A percentile compares a stretch with the other conserved stretches of the same genome.
phyloP scores from a whole-genome alignment of 2,329 filamentous ascomycete genomes.

The Aureobasidium sp. region DNA sequence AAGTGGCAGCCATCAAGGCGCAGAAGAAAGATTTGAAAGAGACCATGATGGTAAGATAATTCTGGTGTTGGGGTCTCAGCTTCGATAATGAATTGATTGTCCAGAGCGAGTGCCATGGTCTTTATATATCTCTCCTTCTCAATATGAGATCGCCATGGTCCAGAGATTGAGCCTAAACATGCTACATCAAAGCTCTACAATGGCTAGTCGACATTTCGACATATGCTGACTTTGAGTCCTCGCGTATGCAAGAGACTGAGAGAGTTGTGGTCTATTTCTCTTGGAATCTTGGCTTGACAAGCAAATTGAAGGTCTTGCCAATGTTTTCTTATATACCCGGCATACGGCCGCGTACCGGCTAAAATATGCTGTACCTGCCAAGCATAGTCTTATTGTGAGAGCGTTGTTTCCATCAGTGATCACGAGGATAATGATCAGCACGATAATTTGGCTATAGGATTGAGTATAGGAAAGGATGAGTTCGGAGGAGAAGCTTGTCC shows the following conservation, averaged over 20 bases:
- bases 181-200: background rate
- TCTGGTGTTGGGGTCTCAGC: no score
- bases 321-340: constrained; percentile 5
- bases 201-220: background rate
- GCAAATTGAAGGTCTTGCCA: background rate
- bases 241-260: background rate
- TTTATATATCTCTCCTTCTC: background rate
- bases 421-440: background rate
- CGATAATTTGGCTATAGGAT: background rate
- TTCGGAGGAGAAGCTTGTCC: background rate
- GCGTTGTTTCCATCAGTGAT: background rate
- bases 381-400: background rate
- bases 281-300: constrained; percentile 13
- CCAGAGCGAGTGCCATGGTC: background rate
- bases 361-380: constrained; percentile 7
- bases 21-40: constrained; percentile 34
- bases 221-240: background rate
- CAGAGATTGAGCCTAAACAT: constrained; percentile 5
- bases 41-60: constrained; percentile 33
- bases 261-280: background rate
- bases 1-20: constrained; percentile 30
- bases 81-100: background rate
- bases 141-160: background rate
- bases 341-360: background rate
- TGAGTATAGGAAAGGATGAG: background rate